Evolutionary conservation across 495 filamentous ascomycete species (phyloP), one percentile per base, ranked within the genome.

Genomic region (Lophium mytilinum): DNA sequence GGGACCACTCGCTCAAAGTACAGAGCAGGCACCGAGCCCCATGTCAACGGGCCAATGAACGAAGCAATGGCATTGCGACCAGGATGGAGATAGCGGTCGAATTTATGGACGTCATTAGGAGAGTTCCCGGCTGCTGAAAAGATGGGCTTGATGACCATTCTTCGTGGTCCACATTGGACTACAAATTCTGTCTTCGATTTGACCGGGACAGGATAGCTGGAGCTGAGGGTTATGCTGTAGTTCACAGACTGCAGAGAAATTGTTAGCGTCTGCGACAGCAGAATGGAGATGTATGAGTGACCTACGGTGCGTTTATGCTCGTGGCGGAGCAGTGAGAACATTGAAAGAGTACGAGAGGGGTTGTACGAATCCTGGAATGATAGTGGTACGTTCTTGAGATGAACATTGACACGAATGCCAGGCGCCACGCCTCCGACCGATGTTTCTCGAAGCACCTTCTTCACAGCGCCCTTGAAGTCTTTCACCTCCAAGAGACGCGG

Each of bases 41-140:
- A 98, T 17, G 84, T 93, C 14, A 97, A 72, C 3, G 94, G 93
- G 0, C 84, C 92, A 58, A 91, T 85, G 71, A 95, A 95, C 9
- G 87, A 85, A 7, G 92, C 94, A 42, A 96, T 82, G n/a, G 87
- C 88, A 11, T 88, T 92, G 66, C 88, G 83, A 4, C 92, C 90
- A 0, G 93, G 91, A 66, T 95, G 88, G 4, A 97, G 77, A 76
- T 83, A 97, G 9, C 94, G 89, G 71, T 92, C 87, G 75, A 87
- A 97, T 69, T 97, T 97, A 76, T 96, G 88, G 11, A 98, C 89
- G 66, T 96, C 83, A 73, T 98, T 98, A 50, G 87, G 87, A 0
- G 90, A 92, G 67, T 83, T 88, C 55, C 89, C 90, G 11, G 76
- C 73, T 62, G 86, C 80, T 3, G 89, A 95, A 76, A 92, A 97